Percentiles rank a stretch among this genome's conserved stretches.
These are phyloP conservation scores for Monsonia emarginata DNA, from an alignment of 441 rosid genomes.

Conservation along the genomic window DNA sequence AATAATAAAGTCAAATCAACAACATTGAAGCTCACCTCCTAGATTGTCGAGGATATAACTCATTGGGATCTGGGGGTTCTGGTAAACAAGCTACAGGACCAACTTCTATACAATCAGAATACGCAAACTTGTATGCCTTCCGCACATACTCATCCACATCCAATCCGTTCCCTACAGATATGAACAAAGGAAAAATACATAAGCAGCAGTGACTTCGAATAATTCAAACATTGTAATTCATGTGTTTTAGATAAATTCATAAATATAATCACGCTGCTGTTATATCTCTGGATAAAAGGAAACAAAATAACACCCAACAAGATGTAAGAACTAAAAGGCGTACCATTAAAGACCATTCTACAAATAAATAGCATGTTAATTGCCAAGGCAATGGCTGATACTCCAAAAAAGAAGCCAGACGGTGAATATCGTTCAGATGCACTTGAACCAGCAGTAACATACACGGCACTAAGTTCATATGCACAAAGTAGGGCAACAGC, in stretches of 20 bases:
- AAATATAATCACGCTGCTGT: constrained; percentile 13
- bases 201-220: too few relatives aligned
- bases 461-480: constrained; percentile 95
- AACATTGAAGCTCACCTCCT: constrained; percentile 49
- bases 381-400: constrained; percentile 94
- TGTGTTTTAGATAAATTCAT: constrained; percentile 1
- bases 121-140: constrained; percentile 94
- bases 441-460: constrained; percentile 79
- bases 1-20: constrained; percentile 10
- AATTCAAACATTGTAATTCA: too few relatives aligned
- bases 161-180: constrained; percentile 76
- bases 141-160: constrained; percentile 99
- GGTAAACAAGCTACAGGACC: constrained; percentile 89
- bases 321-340: constrained; percentile 22
- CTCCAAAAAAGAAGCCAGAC: constrained; percentile 97
- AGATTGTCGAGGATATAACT: constrained; percentile 89
- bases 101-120: constrained; percentile 91
- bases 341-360: constrained; percentile 97
- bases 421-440: constrained; percentile 94
- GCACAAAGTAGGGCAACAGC: constrained; percentile 94
- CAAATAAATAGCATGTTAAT: constrained; percentile 98
- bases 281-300: constrained; percentile 13
- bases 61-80: constrained; percentile 92
- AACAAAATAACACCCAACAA: constrained; percentile 17
- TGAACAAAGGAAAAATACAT: too few relatives aligned